Evolutionary conservation across 371 early-diverging fungal species (phyloP).

Genomic region (Mucor saturninus): DNA sequence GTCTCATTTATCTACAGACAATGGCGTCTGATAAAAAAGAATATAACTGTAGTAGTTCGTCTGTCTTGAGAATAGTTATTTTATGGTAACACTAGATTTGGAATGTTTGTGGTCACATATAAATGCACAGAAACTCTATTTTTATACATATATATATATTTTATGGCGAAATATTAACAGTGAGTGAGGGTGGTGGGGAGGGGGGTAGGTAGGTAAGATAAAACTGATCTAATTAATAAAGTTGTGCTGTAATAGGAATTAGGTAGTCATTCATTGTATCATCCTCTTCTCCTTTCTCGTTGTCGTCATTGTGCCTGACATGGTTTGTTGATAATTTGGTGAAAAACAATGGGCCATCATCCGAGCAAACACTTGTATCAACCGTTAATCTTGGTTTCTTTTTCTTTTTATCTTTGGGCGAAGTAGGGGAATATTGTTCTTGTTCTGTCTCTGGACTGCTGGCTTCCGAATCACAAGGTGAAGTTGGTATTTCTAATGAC

Average conservation of each 20-base stretch:
- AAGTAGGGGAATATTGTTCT: neutral
- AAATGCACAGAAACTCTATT: too few species aligned
- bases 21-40: too few species aligned
- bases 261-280: conserved; percentile 25
- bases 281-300: conserved; percentile 1
- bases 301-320: conserved; percentile 6
- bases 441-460: conserved; percentile 24
- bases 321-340: conserved; percentile 38
- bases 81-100: too few species aligned
- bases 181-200: too few species aligned
- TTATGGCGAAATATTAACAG: neutral
- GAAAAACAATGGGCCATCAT: conserved; percentile 33
- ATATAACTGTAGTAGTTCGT: too few species aligned
- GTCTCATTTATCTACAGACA: too few species aligned
- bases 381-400: conserved; percentile 29
- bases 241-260: conserved; percentile 24
- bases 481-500: conserved; percentile 26
- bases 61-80: too few species aligned
- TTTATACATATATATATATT: neutral
- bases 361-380: conserved; percentile 31
- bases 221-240: neutral
- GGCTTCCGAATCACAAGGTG: conserved; percentile 24
- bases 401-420: conserved; percentile 13
- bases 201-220: neutral
- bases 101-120: too few species aligned